Evolutionary conservation across 805 yeast genomes (phyloP).

Genomic region (Kodamaea leandrae): DNA sequence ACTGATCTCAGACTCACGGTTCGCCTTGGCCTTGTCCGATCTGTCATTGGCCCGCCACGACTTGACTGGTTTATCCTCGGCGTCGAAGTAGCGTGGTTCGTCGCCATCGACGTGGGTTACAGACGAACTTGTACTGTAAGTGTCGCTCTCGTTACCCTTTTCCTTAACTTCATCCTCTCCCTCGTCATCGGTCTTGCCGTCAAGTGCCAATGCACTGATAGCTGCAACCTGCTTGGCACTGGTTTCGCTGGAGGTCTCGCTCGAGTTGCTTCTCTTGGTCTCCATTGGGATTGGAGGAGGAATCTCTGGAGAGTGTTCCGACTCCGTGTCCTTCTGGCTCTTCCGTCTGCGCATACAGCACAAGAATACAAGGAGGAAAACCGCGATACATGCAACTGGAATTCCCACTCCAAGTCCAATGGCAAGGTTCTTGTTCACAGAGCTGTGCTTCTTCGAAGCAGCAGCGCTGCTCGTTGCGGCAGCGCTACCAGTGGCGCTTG

Average conservation of each 20-base stretch:
- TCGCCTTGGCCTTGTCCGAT: slow-evolving; percentile 28
- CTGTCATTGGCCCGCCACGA: slow-evolving; percentile 43
- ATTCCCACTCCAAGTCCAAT: slow-evolving; percentile 89
- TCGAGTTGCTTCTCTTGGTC: slow-evolving; percentile 21
- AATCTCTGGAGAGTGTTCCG: slow-evolving; percentile 10
- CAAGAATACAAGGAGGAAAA: slow-evolving; percentile 50
- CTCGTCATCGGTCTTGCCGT: slow-evolving; percentile 15
- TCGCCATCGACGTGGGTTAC: slow-evolving; percentile 50
- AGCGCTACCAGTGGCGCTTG: slow-evolving; percentile 3
- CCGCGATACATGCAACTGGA: slow-evolving; percentile 53
- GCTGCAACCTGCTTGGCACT: slow-evolving; percentile 45
- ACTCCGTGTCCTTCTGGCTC: slow-evolving; percentile 16
- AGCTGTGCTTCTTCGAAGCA: slow-evolving; percentile 16
- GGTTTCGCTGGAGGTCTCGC: slow-evolving; percentile 19
- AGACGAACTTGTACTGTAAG: slow-evolving; percentile 43
- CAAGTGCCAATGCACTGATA: slow-evolving; percentile 51
- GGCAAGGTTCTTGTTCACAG: slow-evolving; percentile 59
- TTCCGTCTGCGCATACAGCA: slow-evolving; percentile 45
- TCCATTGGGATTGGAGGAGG: not conserved
- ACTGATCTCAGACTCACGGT: slow-evolving; percentile 72
- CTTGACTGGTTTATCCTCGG: slow-evolving; percentile 37
- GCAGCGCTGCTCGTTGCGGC: slow-evolving; percentile 20
- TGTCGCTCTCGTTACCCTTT: slow-evolving; percentile 6
- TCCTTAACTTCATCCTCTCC: slow-evolving; percentile 4
- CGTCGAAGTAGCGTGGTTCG: slow-evolving; percentile 29